These are phyloP conservation scores for Salvia hispanica DNA, from an alignment of 257 asterid species.

Conservation along the genomic window DNA sequence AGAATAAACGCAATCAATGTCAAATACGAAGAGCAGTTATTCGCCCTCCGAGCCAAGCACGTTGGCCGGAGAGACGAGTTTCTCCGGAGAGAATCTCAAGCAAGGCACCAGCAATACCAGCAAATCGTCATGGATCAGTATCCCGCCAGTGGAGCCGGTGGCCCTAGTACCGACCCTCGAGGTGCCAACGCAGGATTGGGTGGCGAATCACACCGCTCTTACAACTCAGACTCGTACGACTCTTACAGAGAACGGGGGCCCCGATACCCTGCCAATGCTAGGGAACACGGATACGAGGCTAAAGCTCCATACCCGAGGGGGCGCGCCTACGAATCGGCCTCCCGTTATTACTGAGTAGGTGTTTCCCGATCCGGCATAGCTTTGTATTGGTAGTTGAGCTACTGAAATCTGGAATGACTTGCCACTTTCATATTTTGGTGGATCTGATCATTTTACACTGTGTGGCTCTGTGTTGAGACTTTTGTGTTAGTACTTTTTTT, in stretches of 20 bases:
- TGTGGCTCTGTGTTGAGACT: constrained; percentile 12
- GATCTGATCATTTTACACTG: neutral
- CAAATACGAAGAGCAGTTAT: constrained; percentile 66
- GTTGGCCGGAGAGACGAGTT: constrained; percentile 65
- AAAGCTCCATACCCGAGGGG: constrained; percentile 70
- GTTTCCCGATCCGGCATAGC: constrained; percentile 13
- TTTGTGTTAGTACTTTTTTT: constrained; percentile 26
- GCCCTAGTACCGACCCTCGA: constrained; percentile 49
- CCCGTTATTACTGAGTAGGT: constrained; percentile 50
- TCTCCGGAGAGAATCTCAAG: constrained; percentile 65
- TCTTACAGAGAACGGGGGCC: constrained; percentile 52
- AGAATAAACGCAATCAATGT: constrained; percentile 61
- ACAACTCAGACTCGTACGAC: constrained; percentile 54
- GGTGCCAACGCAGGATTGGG: constrained; percentile 42
- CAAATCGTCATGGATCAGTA: constrained; percentile 55
- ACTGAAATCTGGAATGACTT: neutral
- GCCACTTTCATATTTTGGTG: constrained; percentile 5
- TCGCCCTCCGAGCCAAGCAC: constrained; percentile 62
- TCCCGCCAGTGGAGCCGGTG: constrained; percentile 40
- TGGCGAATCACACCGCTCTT: constrained; percentile 51
- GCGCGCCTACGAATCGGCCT: constrained; percentile 57
- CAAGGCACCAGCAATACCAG: constrained; percentile 66
- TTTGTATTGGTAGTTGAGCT: constrained; percentile 13
- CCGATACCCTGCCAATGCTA: constrained; percentile 49
- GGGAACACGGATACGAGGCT: constrained; percentile 60